phyloP scores from a whole-genome alignment of 257 asterid species.

The Cordia subcordata region DNA sequence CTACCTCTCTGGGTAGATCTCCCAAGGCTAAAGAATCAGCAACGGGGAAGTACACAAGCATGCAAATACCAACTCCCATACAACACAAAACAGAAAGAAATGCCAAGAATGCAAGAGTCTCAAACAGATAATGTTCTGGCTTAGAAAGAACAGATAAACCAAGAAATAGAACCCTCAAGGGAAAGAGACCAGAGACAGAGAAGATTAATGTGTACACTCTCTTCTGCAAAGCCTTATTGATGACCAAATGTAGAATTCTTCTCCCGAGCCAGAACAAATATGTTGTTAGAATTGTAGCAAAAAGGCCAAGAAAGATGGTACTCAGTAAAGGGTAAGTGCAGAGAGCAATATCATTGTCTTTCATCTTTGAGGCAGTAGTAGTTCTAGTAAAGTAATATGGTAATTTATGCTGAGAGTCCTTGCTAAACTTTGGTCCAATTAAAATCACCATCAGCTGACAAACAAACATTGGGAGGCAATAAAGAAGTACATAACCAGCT shows the following conservation, averaged over 20 bases:
- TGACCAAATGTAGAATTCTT: slow-evolving; percentile 54
- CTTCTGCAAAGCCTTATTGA: slow-evolving; percentile 75
- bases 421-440: slow-evolving; percentile 41
- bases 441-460: slow-evolving; percentile 60
- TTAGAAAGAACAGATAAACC: slow-evolving; percentile 57
- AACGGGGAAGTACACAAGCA: slow-evolving; percentile 72
- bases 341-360: slow-evolving; percentile 32
- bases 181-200: slow-evolving; percentile 50
- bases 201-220: slow-evolving; percentile 68
- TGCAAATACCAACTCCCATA: slow-evolving; percentile 55
- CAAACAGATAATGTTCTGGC: slow-evolving; percentile 45
- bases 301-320: slow-evolving; percentile 63
- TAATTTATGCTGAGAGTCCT: slow-evolving; percentile 33
- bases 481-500: slow-evolving; percentile 48
- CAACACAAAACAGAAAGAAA: slow-evolving; percentile 72
- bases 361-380: slow-evolving; percentile 19
- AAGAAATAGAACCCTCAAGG: slow-evolving; percentile 58
- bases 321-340: slow-evolving; percentile 84
- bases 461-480: slow-evolving; percentile 58
- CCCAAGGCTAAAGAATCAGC: slow-evolving; percentile 73
- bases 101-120: slow-evolving; percentile 61
- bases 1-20: slow-evolving; percentile 49
- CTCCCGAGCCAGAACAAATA: slow-evolving; percentile 73
- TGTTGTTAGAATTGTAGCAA: slow-evolving; percentile 42
- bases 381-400: slow-evolving; percentile 66